Percentiles rank a stretch among this genome's conserved stretches.
Evolutionary conservation across 805 yeast species (phyloP).

Genomic region (Candida manassasensis): DNA sequence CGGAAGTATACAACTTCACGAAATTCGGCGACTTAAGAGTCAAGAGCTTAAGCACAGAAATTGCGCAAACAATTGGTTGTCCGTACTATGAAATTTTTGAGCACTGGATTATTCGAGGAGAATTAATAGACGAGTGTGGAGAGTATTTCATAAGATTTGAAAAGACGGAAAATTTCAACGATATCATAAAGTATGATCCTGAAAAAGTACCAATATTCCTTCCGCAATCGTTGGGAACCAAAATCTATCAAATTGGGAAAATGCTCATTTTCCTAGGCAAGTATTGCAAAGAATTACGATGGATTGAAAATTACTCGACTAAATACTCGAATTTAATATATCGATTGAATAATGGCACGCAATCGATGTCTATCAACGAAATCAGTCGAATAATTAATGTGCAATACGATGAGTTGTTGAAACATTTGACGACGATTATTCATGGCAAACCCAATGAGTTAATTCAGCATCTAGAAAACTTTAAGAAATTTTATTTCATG

Average conservation of each 20-base stretch:
- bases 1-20: constrained; percentile 45
- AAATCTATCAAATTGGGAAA: constrained; percentile 67
- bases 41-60: constrained; percentile 32
- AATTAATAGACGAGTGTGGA: constrained; percentile 45
- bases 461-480: constrained; percentile 50
- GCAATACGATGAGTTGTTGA: constrained; percentile 50
- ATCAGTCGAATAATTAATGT: constrained; percentile 30
- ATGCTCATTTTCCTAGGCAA: constrained; percentile 58
- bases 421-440: constrained; percentile 47
- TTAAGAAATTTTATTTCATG: constrained; percentile 65
- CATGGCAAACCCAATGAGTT: constrained; percentile 43
- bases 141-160: constrained; percentile 59
- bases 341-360: constrained; percentile 29
- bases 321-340: constrained; percentile 28
- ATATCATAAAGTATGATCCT: constrained; percentile 26
- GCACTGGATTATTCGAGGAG: constrained; percentile 70
- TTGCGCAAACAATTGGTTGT: constrained; percentile 43
- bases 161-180: constrained; percentile 26
- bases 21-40: constrained; percentile 63
- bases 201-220: constrained; percentile 43
- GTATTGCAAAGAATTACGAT: constrained; percentile 62
- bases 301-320: constrained; percentile 47
- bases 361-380: constrained; percentile 28
- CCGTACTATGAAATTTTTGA: constrained; percentile 61
- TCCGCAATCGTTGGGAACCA: constrained; percentile 30